Percentiles rank a stretch among this genome's conserved stretches.
phyloP scores from a whole-genome alignment of 1,139 yeast species.

The Sugiyamaella japonica region DNA sequence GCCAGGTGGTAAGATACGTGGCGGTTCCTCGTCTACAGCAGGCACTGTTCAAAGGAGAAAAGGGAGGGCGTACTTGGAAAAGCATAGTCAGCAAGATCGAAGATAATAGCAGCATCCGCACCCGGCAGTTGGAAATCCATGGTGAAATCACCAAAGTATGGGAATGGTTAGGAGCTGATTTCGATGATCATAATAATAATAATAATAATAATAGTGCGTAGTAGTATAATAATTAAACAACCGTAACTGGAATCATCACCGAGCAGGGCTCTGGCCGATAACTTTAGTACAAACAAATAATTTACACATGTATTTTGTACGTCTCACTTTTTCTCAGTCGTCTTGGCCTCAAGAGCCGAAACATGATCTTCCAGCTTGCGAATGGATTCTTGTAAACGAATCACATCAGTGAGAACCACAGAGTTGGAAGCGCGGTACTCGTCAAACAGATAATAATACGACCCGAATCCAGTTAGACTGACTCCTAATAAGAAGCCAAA shows the following conservation, averaged over 20 bases:
- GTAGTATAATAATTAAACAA: neutral
- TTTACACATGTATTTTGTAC: neutral
- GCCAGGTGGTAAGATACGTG: slow-evolving; percentile 50
- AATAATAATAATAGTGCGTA: neutral
- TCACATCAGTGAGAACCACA: slow-evolving; percentile 72
- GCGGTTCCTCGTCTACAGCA: slow-evolving; percentile 81
- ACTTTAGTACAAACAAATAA: neutral
- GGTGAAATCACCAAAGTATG: slow-evolving; percentile 89
- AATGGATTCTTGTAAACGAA: slow-evolving; percentile 67
- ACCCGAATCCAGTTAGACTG: slow-evolving; percentile 67
- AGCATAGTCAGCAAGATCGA: slow-evolving; percentile 62
- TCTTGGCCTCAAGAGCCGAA: slow-evolving; percentile 35
- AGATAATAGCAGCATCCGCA: slow-evolving; percentile 60
- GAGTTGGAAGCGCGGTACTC: slow-evolving; percentile 73
- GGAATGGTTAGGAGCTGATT: slow-evolving; percentile 68
- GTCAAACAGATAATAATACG: slow-evolving; percentile 76
- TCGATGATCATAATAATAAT: slow-evolving; percentile 4
- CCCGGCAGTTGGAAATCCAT: slow-evolving; percentile 64
- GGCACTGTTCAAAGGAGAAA: slow-evolving; percentile 52
- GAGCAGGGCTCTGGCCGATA: no score
- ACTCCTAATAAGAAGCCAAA: slow-evolving; percentile 79
- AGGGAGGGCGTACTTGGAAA: slow-evolving; percentile 60
- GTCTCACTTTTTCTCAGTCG: slow-evolving; percentile 11
- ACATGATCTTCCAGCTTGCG: slow-evolving; percentile 59
- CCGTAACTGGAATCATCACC: neutral